phyloP scores from a whole-genome alignment of 2,329 filamentous ascomycete genomes.

The Penicillium sumatraense region DNA sequence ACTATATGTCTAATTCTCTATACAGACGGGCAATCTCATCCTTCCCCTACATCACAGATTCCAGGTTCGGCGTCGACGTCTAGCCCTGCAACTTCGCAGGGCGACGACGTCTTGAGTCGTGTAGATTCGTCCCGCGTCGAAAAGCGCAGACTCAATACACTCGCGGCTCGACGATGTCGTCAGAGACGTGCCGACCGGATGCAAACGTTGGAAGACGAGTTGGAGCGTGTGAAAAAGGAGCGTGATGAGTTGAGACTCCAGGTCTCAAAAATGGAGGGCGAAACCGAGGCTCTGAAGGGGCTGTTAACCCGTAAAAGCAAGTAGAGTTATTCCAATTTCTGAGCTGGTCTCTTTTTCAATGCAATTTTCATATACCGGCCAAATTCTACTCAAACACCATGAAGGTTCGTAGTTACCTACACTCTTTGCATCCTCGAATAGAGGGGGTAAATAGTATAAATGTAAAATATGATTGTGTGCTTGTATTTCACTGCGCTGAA shows the following conservation, averaged over 20 bases:
- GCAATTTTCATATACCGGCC: background rate
- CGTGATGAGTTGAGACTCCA: conserved; percentile 41
- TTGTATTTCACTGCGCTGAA: background rate
- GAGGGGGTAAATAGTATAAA: too few relatives aligned
- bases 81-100: conserved; percentile 24
- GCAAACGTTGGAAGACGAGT: conserved; percentile 37
- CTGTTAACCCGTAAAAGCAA: conserved; percentile 26
- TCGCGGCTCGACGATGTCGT: conserved; percentile 42
- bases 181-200: conserved; percentile 40
- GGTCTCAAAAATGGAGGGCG: conserved; percentile 41
- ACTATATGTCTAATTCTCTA: conserved; percentile 5
- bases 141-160: conserved; percentile 42
- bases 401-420: too few relatives aligned
- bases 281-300: conserved; percentile 39
- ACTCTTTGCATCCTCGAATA: too few relatives aligned
- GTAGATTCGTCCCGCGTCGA: conserved; percentile 31
- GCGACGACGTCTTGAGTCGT: conserved; percentile 16
- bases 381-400: too few relatives aligned
- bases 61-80: conserved; percentile 18
- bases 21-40: conserved; percentile 22
- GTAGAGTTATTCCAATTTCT: conserved; percentile 11
- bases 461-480: too few relatives aligned
- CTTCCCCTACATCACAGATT: conserved; percentile 25
- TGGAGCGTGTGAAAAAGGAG: conserved; percentile 36
- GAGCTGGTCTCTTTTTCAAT: conserved; percentile 19